phyloP scores from a whole-genome alignment of 2,329 filamentous ascomycete genomes.

The Hypomyces perniciosus region DNA sequence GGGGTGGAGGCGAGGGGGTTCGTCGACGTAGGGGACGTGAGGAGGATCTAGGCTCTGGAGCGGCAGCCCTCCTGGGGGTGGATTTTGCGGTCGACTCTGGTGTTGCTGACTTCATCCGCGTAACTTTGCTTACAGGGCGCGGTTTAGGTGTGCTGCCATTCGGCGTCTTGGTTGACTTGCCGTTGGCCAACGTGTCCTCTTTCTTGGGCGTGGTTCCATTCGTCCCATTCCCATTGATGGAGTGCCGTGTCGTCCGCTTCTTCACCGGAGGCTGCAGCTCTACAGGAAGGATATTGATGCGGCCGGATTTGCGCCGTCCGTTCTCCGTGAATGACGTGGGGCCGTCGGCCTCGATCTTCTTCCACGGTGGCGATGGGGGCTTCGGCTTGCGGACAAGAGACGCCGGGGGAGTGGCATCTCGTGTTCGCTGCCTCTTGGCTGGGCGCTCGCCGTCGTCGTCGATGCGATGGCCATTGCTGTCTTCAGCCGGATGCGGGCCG shows the following conservation, averaged over 20 bases:
- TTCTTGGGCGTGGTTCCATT: constrained; percentile 29
- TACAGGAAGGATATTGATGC: constrained; percentile 52
- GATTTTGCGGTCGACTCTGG: constrained; percentile 25
- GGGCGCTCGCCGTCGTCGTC: constrained; percentile 42
- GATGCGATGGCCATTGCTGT: neutral
- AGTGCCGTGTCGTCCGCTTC: constrained; percentile 47
- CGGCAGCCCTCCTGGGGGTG: constrained; percentile 22
- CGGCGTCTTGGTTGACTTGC: constrained; percentile 20
- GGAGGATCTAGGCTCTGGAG: constrained; percentile 23
- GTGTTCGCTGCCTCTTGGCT: constrained; percentile 60
- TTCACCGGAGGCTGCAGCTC: constrained; percentile 45
- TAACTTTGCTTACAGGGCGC: constrained; percentile 20
- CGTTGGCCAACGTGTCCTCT: constrained; percentile 24
- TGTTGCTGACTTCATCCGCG: constrained; percentile 17
- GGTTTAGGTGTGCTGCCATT: constrained; percentile 21
- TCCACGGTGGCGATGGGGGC: constrained; percentile 83
- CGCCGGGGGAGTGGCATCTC: constrained; percentile 38
- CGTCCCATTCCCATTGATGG: constrained; percentile 26
- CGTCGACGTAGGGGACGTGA: constrained; percentile 32
- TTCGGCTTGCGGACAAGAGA: constrained; percentile 38
- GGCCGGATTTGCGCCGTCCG: constrained; percentile 63
- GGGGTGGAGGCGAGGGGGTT: constrained; percentile 36
- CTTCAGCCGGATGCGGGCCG: constrained; percentile 16
- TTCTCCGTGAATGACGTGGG: constrained; percentile 77
- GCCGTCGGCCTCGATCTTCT: constrained; percentile 74